Conservation (phyloP, 768 basidiomycete species). For the Solioccasus polychromus region DNA sequence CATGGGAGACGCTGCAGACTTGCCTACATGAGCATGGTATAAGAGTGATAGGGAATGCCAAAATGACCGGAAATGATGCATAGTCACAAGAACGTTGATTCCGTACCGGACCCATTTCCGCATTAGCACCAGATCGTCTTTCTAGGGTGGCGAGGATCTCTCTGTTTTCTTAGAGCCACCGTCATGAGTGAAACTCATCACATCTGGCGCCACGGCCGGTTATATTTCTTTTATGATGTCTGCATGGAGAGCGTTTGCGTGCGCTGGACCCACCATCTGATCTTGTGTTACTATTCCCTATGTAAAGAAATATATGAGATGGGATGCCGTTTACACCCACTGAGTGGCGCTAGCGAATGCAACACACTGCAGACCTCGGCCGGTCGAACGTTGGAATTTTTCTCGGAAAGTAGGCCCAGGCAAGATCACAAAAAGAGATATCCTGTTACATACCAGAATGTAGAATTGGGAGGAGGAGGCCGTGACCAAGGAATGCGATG, state of each 20-base stretch:
- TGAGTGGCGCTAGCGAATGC: background rate
- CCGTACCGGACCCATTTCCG: constrained; percentile 5
- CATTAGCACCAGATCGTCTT: background rate
- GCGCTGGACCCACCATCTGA: background rate
- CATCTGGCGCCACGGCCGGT: constrained; percentile 9
- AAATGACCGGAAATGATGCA: constrained; percentile 9
- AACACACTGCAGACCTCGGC: background rate
- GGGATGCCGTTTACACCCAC: background rate
- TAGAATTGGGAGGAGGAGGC: background rate
- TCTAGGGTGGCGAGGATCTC: constrained; percentile 2
- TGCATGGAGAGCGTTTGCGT: too few relatives aligned
- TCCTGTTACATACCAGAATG: constrained; percentile 4
- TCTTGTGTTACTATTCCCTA: background rate
- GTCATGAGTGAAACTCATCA: constrained; percentile 8
- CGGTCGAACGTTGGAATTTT: background rate
- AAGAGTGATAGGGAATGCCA: constrained; percentile 3
- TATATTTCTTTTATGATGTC: background rate
- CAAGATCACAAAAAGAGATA: background rate
- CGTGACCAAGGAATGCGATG: background rate
- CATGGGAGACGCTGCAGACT: constrained; percentile 10
- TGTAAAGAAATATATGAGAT: background rate
- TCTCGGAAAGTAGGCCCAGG: background rate
- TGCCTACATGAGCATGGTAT: constrained; percentile 3
- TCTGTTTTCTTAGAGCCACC: constrained; percentile 4
- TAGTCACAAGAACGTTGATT: background rate